Base-by-base conservation (phyloP, 805 yeast genomes). In the Myxozyma sirexii region DNA sequence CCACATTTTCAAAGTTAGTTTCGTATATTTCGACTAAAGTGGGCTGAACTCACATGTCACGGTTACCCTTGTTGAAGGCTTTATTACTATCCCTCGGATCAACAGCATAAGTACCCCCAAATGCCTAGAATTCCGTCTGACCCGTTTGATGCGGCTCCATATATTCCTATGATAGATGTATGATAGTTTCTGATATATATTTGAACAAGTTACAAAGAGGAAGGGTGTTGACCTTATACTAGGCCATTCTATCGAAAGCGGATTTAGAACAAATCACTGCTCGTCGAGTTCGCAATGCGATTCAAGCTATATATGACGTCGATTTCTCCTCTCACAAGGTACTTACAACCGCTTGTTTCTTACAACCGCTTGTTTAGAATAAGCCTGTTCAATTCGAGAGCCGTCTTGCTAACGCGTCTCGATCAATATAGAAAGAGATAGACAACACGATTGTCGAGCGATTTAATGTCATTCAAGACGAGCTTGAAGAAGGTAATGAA, bases 231-330 rank as follows among this genome's bases (percentile, higher is more conserved):
- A 42, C 15, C 13, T 31, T 49, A 19, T 3, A 7, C 42, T 21
- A 84, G 88, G 90, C 96, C 1, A 87, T 89, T 10, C 73, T 89
- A 38, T 76, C 85, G 51, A 91, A 83, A 5, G 83, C 92, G 0
- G 87, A 88, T 67, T 77, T 87, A 33, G 86, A 85, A 60, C 78
- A 81, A 61, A 83, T 88, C 15, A 83, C 92, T 0, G 90, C 87
- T 5, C 87, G 86, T 71, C 81, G 82, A 69, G 82, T 89, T 24
- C 76, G 96, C 62, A 79, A 80, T 60, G 93, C 92, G 0, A 68
- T 89, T n/a, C 90, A 85, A 69, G 88, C 82, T 62, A 75, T 89
- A 33, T 87, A 84, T 67, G 82, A 80, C 3, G 76, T 80, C 0
- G 84, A 86, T 64, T 76, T 87, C 44, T 74, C 68, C 21, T 75